Evolutionary conservation across 2,329 filamentous ascomycete genomes (phyloP), one percentile per base, ranked within the genome.

Genomic region (Cladophialophora immunda): DNA sequence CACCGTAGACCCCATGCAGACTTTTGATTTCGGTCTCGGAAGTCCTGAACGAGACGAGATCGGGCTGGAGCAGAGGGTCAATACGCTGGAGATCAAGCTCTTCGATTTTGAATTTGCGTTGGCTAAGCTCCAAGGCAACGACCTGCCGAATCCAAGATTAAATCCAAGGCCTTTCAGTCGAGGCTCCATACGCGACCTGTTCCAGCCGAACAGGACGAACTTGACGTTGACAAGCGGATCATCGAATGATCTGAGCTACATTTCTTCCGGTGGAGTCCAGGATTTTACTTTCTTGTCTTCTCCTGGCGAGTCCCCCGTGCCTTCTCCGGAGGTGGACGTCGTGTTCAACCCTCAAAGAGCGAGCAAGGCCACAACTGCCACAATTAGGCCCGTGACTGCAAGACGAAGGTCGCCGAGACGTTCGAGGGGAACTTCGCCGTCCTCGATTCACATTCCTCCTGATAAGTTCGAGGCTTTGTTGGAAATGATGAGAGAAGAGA

Each of bases 91-190:
- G 67, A 82, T 84, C 25, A 84, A 84, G 67, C 72, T 84, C 58
- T 82, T 83, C 69, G 82, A 84, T 56, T 75, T 84, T 4, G 82
- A 84, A 69, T 82, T 82, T 63, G 82, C 82, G 4, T 81, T 84
- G 66, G 80, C 81, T 1, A 80, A 82, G 60, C 76, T 84, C 66
- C 82, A 84, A 70, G 78, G 75, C 55, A 75, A 70, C 32, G 70
- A 75, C 13, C 65, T 72, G 41, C 41, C 64, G 15, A 69, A 68
- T 58, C 67, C 71, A 5, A 52, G 64, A 19, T 34, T 70, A 22
- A 53, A 62, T 17, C 32, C n/a, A 17, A 54, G 15, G 30, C 29
- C 19, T 13, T 36, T 53, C n/a, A 64, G 32, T 36, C 58, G 53
- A 47, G 60, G 58, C 25, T 58, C 64, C 1, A 38, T 69, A 3